A percentile compares a stretch with the other conserved stretches of the same genome.
These are phyloP conservation scores for Naganishia randhawae DNA, from an alignment of 768 basidiomycete genomes.

Conservation along the genomic window DNA sequence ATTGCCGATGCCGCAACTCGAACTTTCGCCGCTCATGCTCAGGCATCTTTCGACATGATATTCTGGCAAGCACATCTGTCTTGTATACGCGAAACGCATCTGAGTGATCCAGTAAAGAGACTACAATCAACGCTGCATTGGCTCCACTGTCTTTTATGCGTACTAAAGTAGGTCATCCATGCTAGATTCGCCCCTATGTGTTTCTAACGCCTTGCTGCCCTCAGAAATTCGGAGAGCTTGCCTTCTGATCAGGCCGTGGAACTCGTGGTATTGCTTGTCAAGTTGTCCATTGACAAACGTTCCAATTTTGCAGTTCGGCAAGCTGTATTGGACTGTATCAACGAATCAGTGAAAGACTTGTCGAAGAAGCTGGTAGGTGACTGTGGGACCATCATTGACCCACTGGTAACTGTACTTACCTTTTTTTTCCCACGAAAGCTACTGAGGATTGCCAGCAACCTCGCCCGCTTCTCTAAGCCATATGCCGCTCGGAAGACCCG, in stretches of 20 bases:
- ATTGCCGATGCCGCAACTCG: not conserved
- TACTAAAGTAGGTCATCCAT: not conserved
- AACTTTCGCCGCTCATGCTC: not conserved
- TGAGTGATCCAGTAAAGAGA: not conserved
- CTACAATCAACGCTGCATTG: not conserved
- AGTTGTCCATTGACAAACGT: conserved; percentile 2
- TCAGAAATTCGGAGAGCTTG: not conserved
- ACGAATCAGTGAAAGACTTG: not conserved
- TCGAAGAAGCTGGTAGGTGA: not conserved
- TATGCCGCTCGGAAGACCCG: conserved; percentile 2
- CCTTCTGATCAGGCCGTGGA: not conserved
- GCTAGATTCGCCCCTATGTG: no score
- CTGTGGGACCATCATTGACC: no score
- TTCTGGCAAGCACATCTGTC: not conserved
- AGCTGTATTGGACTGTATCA: conserved; percentile 5
- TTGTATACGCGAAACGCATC: not conserved
- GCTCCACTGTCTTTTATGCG: not conserved
- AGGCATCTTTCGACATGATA: not conserved
- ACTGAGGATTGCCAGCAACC: not conserved
- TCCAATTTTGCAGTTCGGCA: conserved; percentile 1
- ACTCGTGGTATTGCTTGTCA: not conserved
- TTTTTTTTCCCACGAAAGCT: not conserved
- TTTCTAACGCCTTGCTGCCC: not conserved
- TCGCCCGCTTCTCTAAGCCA: not conserved
- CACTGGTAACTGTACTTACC: not conserved